phyloP scores from a whole-genome alignment of 2,329 filamentous ascomycete genomes.

The Beauveria sp. region DNA sequence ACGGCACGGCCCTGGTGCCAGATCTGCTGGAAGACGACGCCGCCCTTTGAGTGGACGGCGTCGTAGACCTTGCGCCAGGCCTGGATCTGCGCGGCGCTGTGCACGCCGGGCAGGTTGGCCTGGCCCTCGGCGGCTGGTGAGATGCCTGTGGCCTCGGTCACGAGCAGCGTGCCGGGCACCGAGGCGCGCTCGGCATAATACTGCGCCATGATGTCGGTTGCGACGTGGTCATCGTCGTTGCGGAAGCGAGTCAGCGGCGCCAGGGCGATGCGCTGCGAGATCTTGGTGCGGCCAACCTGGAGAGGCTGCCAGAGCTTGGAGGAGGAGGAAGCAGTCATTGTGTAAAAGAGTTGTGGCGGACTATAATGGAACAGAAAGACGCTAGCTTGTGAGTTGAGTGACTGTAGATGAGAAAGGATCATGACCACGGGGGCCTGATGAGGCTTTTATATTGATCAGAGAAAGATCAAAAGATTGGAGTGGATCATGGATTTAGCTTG shows the following conservation, averaged over 20 bases:
- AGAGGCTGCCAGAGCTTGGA: conserved; percentile 25
- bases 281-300: conserved; percentile 28
- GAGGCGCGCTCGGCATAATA: conserved; percentile 40
- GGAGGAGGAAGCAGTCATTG: conserved; percentile 13
- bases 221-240: conserved; percentile 30
- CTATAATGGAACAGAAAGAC: neutral
- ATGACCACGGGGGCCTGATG: neutral
- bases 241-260: conserved; percentile 50
- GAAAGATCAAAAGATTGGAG: neutral
- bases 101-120: conserved; percentile 47
- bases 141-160: conserved; percentile 39
- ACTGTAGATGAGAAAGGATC: neutral
- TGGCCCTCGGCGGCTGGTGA: conserved; percentile 21
- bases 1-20: conserved; percentile 50
- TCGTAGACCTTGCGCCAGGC: conserved; percentile 54
- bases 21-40: conserved; percentile 54
- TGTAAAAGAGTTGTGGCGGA: neutral
- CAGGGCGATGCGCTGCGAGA: conserved; percentile 42
- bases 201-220: conserved; percentile 23
- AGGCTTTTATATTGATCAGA: neutral
- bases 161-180: conserved; percentile 34
- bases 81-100: conserved; percentile 43
- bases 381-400: neutral
- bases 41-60: conserved; percentile 53
- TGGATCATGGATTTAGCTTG: neutral